A percentile compares a stretch with the other conserved stretches of the same genome.
Evolutionary conservation across 2,329 filamentous ascomycete species (phyloP).

Genomic region (Capronia americana): DNA sequence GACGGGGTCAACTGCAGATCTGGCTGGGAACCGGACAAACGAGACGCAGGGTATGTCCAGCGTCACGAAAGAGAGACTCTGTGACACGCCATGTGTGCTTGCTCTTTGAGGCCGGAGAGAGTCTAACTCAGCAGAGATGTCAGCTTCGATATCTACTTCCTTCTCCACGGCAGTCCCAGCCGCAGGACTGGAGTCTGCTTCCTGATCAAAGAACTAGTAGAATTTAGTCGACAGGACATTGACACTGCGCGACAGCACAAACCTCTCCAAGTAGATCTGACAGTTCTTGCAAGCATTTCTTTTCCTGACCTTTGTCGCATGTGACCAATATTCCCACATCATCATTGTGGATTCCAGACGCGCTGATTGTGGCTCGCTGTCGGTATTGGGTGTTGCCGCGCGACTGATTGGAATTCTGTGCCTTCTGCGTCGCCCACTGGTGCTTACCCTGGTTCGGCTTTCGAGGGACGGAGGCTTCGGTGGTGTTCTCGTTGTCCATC

Average conservation of each 20-base stretch:
- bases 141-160: slow-evolving; percentile 65
- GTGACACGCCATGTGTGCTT: slow-evolving; percentile 45
- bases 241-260: slow-evolving; percentile 33
- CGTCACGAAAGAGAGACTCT: slow-evolving; percentile 29
- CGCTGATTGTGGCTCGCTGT: slow-evolving; percentile 25
- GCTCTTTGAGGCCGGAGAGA: slow-evolving; percentile 61
- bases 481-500: slow-evolving; percentile 15
- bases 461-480: not conserved
- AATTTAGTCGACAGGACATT: not conserved
- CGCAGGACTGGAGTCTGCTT: not conserved
- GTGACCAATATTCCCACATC: slow-evolving; percentile 69
- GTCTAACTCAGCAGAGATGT: slow-evolving; percentile 65
- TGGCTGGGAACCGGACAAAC: slow-evolving; percentile 29
- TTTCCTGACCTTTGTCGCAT: slow-evolving; percentile 66
- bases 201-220: slow-evolving; percentile 28
- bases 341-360: slow-evolving; percentile 52
- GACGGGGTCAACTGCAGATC: slow-evolving; percentile 57
- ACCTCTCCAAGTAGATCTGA: slow-evolving; percentile 65
- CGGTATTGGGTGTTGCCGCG: slow-evolving; percentile 5
- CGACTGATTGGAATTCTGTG: slow-evolving; percentile 3
- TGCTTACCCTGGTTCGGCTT: slow-evolving; percentile 10
- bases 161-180: slow-evolving; percentile 48
- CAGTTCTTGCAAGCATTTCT: slow-evolving; percentile 64
- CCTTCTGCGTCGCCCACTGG: slow-evolving; percentile 14
- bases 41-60: slow-evolving; percentile 42